These are phyloP conservation scores for Macrolepiota albuminosa DNA, from an alignment of 768 basidiomycete species.

Conservation along the genomic window DNA sequence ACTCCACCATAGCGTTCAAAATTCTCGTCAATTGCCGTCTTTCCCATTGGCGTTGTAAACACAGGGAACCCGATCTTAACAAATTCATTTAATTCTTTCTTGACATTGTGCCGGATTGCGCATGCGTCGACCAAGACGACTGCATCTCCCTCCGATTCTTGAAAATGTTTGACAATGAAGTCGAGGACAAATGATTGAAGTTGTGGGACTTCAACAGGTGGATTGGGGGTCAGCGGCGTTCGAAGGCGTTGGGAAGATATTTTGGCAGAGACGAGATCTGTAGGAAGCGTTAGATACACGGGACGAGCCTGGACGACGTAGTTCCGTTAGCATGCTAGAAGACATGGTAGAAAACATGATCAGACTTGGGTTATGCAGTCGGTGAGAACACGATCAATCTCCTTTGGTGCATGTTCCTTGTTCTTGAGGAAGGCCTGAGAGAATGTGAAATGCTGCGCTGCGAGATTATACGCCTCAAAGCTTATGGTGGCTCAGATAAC, in stretches of 20 bases:
- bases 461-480: slow-evolving; percentile 76
- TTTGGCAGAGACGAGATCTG: slow-evolving; percentile 59
- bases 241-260: slow-evolving; percentile 62
- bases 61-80: slow-evolving; percentile 67
- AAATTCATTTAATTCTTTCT: slow-evolving; percentile 60
- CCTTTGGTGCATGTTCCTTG: slow-evolving; percentile 49
- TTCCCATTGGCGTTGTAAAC: slow-evolving; percentile 78
- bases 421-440: slow-evolving; percentile 58
- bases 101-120: slow-evolving; percentile 64
- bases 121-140: slow-evolving; percentile 82
- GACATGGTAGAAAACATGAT: slow-evolving; percentile 5
- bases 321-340: not conserved
- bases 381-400: slow-evolving; percentile 76
- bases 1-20: slow-evolving; percentile 78
- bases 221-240: slow-evolving; percentile 46
- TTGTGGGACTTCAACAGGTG: slow-evolving; percentile 49
- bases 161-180: slow-evolving; percentile 61
- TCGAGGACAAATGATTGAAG: slow-evolving; percentile 69
- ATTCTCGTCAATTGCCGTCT: slow-evolving; percentile 64
- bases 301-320: slow-evolving; percentile 58
- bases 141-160: slow-evolving; percentile 61
- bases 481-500: slow-evolving; percentile 23
- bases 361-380: slow-evolving; percentile 55
- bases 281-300: slow-evolving; percentile 78
- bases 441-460: slow-evolving; percentile 68